Percentiles rank a stretch among this genome's conserved stretches.
Conservation (phyloP, 2,329 filamentous ascomycete genomes). For the Calonectria crousiana region DNA sequence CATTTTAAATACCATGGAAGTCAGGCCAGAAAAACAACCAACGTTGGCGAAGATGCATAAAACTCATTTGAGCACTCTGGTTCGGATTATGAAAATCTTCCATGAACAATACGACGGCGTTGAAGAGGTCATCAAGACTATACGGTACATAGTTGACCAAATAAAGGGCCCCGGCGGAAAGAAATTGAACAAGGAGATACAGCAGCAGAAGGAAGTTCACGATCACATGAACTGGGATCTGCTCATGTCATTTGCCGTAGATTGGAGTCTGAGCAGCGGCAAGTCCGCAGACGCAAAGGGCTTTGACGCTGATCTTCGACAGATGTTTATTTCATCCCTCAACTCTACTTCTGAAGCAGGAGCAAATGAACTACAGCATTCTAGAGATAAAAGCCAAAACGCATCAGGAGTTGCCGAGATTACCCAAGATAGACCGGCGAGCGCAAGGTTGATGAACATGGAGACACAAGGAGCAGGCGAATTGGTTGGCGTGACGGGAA, state of each 20-base stretch:
- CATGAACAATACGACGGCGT: constrained; percentile 13
- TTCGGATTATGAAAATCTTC: not conserved
- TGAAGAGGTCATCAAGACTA: not conserved
- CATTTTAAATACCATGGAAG: not conserved
- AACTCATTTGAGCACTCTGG: not conserved
- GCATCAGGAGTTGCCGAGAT: no score
- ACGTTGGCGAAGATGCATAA: not conserved
- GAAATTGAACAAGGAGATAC: not conserved
- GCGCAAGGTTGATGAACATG: not conserved
- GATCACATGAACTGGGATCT: not conserved
- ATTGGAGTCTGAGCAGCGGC: constrained; percentile 9
- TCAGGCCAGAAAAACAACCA: not conserved
- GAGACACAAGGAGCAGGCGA: no score
- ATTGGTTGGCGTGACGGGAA: not conserved
- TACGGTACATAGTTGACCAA: not conserved
- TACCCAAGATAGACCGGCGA: not conserved
- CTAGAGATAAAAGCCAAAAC: not conserved
- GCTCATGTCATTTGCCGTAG: not conserved
- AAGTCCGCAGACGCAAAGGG: not conserved
- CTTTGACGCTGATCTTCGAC: not conserved
- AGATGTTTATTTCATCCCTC: not conserved
- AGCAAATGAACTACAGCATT: not conserved
- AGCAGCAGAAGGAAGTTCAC: not conserved
- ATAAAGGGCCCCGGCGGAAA: not conserved
- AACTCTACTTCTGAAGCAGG: not conserved